Base-by-base conservation (phyloP, 768 basidiomycete genomes). In the Chlorophyllum brunneum region DNA sequence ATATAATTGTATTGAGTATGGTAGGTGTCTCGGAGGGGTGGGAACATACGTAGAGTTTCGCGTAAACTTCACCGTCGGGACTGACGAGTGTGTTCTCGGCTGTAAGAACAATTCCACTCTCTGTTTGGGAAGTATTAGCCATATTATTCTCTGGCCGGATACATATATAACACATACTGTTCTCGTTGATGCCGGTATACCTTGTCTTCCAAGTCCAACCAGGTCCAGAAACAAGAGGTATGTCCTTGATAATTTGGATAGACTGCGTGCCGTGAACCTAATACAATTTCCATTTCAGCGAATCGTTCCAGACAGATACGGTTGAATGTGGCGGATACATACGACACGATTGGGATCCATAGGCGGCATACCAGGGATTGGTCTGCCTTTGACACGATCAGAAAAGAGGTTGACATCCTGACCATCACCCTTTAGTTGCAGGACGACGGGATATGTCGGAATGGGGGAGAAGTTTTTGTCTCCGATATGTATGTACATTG, bases 381-480 rank as follows among this genome's bases (percentile, higher is more conserved):
- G 55, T 53, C 64, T 59, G 36, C 70, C 62, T 56, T 76, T 70
- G 30, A 82, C 61, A 26, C 71, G 70, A 26, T 80, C 73, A 20
- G 77, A 70, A 66, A 94, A 95, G 54, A 83, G 65, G 54, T 83
- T 82, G 16, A 92, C 75, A 49, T 92, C 90, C 42, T 78, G 73
- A 51, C 73, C 78, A 31, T 76, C 72, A 9, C 86, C 85, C 69
- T 91, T 92, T 62, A 92, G 75, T 24, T 67, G 70, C 4, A 94
- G 76, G 0, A 89, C 87, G 13, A 91, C 88, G 1, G 92, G 91
- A 66, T 86, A 95, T 0, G 92, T 93, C 7, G 92, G 92, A 60
- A 94, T 74, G 2, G 90, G 80, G 11, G 85, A 73, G 67, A 88
- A 95, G 24, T 77, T 71, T 48, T 61, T 62, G 54, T 66, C 67